These are phyloP conservation scores for Trametes hirsuta DNA, from an alignment of 1,284 basidiomycete genomes.

Conservation along the genomic window DNA sequence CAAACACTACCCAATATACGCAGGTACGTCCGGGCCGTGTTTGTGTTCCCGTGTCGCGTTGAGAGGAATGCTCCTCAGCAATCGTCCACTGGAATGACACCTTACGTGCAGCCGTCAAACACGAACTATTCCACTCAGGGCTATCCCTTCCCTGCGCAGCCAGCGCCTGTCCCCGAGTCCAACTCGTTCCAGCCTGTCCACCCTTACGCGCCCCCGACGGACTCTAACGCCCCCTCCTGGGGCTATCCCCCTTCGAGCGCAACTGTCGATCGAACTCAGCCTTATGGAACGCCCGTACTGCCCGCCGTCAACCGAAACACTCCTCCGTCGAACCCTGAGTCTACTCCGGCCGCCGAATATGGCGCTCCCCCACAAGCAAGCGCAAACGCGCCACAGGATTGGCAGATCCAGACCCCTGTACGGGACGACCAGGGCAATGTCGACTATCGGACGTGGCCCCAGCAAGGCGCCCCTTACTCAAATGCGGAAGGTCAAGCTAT, in stretches of 20 bases:
- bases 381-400: constrained; percentile 27
- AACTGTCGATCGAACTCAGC: constrained; percentile 52
- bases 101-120: constrained; percentile 41
- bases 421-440: constrained; percentile 38
- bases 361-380: constrained; percentile 27
- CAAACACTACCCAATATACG: constrained; percentile 25
- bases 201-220: constrained; percentile 28
- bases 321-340: constrained; percentile 26
- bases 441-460: constrained; percentile 44
- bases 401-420: constrained; percentile 32
- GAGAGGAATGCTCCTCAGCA: constrained; percentile 21
- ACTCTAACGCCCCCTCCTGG: constrained; percentile 48
- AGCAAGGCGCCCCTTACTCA: constrained; percentile 39
- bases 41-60: constrained; percentile 14
- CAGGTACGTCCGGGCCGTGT: constrained; percentile 28
- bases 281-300: constrained; percentile 49
- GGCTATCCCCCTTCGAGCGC: constrained; percentile 49
- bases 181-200: constrained; percentile 35
- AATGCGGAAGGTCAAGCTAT: constrained; percentile 31
- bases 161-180: constrained; percentile 39
- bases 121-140: constrained; percentile 44
- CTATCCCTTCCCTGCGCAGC: constrained; percentile 43
- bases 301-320: constrained; percentile 26
- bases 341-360: constrained; percentile 27
- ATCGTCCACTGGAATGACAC: constrained; percentile 38